Evolutionary conservation across 345 rosid genomes (phyloP), one percentile per base, ranked within the genome.

Genomic region (Chamaenerion angustifolium): DNA sequence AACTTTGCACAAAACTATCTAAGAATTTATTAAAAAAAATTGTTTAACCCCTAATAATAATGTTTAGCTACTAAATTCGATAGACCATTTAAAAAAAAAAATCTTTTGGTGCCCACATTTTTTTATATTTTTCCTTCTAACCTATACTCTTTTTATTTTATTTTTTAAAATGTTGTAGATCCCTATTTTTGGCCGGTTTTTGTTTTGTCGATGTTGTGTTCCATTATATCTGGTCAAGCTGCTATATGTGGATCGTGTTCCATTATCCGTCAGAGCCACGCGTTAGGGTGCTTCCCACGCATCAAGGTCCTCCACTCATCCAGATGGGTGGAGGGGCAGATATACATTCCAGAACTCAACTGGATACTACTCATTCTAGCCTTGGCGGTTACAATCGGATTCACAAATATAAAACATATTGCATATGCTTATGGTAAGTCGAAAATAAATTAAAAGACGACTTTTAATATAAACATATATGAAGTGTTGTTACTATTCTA

Each of bases 321-420:
- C 53, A 78, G 79, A 65, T 92, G 96, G 95, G 57, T 72, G 51
- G 76, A 57, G 67, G 85, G 88, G 57, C 95, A 84, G 62, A 81
- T 82, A 58, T 87, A 76, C 75, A 80, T 92, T 61, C 98, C 96
- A 6, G 96, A 87, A 83, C 78, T 92, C 58, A 92, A 92, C 53
- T 92, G 98, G 98, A 75, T 78, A 48, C 89, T 82, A 44, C 77
- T 92, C 95, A 62, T 87, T 73, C 85, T 92, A 60, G 69, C 90
- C 56, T 75, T 84, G 56, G 69, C 79, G 23, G 79, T 87, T 53
- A 79, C 79, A 12, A 45, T 77, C 51, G 77, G 85, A 53, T 80
- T 72, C 67, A 80, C 47, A 55, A 79, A 77, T 75, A 70, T 74
- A 35, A 74, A 61, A 51, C 80, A 55, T 55, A 55, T 87, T 41